These are phyloP conservation scores for Globisporangium canariense DNA, from an alignment of 352 stramenopile genomes.

Conservation along the genomic window DNA sequence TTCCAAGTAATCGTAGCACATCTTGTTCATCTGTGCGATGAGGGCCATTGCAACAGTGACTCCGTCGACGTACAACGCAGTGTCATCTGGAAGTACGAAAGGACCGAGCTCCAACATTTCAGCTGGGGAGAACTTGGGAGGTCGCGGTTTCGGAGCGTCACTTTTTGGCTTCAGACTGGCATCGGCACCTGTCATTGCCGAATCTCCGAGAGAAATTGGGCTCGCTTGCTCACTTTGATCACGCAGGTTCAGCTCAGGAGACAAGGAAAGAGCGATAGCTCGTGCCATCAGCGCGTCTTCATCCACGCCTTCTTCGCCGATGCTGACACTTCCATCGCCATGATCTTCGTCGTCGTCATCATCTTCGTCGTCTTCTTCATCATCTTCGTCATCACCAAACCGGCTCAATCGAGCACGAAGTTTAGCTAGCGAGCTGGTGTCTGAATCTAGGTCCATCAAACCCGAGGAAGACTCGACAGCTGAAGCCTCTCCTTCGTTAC, in stretches of 20 bases:
- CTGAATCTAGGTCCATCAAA: constrained; percentile 71
- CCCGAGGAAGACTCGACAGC: constrained; percentile 25
- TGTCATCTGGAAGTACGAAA: constrained; percentile 49
- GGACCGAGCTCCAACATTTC: constrained; percentile 67
- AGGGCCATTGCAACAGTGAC: constrained; percentile 49
- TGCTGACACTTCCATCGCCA: constrained; percentile 40
- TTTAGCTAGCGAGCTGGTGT: constrained; percentile 57
- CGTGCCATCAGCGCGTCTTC: constrained; percentile 88
- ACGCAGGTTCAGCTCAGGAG: constrained; percentile 69
- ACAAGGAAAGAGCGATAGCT: constrained; percentile 85
- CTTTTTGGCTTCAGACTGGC: constrained; percentile 9
- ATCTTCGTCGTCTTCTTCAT: constrained; percentile 50
- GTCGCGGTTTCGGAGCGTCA: constrained; percentile 35
- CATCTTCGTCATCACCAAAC: constrained; percentile 45
- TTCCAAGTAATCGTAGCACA: constrained; percentile 74
- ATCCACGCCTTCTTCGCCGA: constrained; percentile 70
- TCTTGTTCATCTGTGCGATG: constrained; percentile 57
- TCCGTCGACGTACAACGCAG: constrained; percentile 39
- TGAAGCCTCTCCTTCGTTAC: constrained; percentile 23
- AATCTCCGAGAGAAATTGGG: constrained; percentile 19
- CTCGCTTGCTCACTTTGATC: constrained; percentile 43
- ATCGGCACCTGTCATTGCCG: constrained; percentile 15
- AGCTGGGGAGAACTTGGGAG: constrained; percentile 56
- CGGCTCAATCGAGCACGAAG: constrained; percentile 61
- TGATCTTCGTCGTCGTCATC: constrained; percentile 58